Base-by-base conservation (phyloP, 225 moss, liverwort and hornwort genomes). In the Rhytidiadelphus loreus region DNA sequence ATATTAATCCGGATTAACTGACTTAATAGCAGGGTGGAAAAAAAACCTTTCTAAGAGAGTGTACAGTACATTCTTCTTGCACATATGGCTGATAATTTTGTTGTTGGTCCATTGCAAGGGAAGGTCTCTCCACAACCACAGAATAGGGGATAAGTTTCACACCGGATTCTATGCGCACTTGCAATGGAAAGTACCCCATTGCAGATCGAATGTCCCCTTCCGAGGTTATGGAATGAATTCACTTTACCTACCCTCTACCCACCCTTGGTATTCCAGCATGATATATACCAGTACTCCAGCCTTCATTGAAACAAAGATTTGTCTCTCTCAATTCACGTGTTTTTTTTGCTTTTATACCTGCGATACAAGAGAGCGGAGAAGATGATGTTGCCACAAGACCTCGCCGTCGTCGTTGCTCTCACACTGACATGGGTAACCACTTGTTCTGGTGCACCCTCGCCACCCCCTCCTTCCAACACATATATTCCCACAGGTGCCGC, bases 231-330 rank as follows among this genome's bases (percentile, higher is more conserved):
- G 41, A 83, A 69, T 56, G 82, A 82, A 48, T n/a, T 50, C 80
- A 10, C 86, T 77, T 59, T 32, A 92, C 92, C 92, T 91, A 92
- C 91, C 83, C 75, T 62, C 48, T 22, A 91, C 91, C 91, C 91
- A 88, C 91, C 83, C 86, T 75, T 62, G 70, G 53, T 29, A 81
- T 75, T 26, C 87, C 41, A 81, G 32, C 44, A 57, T 19, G 43
- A 57, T 63, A 87, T 88, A 80, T 44, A 85, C 62, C 41, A 69
- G 32, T 48, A 26, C 66, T 62, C 46, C 72, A 75, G 37, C 72
- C 44, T 63, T 46, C 84, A 5, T 63, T 84, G 80, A 57, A 28
- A 71, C 62, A 50, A 81, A 30, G 71, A 13, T 46, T 55, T 28
- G 28, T 55, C 53, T 33, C 55, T 63, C 55, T 35, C 46, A 16